These are phyloP conservation scores for Aspergillus brunneoviolaceus DNA, from an alignment of 2,329 filamentous ascomycete species.

Conservation along the genomic window DNA sequence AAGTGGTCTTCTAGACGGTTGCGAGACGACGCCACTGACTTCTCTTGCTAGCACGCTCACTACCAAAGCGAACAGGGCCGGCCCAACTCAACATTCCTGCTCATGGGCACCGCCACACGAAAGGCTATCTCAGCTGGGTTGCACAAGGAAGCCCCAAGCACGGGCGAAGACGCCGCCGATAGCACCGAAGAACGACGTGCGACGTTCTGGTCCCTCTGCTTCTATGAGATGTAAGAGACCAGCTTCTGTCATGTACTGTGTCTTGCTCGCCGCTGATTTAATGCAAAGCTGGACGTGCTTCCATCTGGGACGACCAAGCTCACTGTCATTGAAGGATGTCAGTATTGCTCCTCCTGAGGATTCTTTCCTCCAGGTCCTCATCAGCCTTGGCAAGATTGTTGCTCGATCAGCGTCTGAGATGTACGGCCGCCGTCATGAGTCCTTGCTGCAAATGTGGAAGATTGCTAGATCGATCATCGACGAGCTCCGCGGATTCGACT, in stretches of 20 bases:
- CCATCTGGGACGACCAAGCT: slow-evolving; percentile 44
- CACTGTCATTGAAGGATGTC: slow-evolving; percentile 39
- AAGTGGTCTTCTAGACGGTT: slow-evolving; percentile 27
- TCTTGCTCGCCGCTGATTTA: not conserved
- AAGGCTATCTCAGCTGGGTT: slow-evolving; percentile 48
- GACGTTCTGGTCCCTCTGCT: slow-evolving; percentile 44
- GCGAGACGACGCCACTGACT: slow-evolving; percentile 2
- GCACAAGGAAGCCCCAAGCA: slow-evolving; percentile 43
- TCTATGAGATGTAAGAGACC: slow-evolving; percentile 43
- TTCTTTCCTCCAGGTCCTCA: slow-evolving; percentile 39
- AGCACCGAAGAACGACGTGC: slow-evolving; percentile 39
- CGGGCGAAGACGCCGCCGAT: slow-evolving; percentile 32
- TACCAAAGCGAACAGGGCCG: slow-evolving; percentile 47
- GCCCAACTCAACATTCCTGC: slow-evolving; percentile 46
- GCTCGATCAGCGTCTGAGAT: slow-evolving; percentile 44
- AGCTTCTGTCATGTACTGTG: slow-evolving; percentile 2
- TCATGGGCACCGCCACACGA: slow-evolving; percentile 42
- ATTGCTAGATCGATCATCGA: slow-evolving; percentile 34
- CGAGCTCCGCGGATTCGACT: slow-evolving; percentile 31
- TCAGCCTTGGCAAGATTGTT: slow-evolving; percentile 41
- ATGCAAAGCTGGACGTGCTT: slow-evolving; percentile 45
- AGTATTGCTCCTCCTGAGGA: slow-evolving; percentile 41
- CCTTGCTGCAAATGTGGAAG: slow-evolving; percentile 39
- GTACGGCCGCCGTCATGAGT: slow-evolving; percentile 44
- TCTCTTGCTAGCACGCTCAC: slow-evolving; percentile 35